Base-by-base conservation (phyloP, 2,329 filamentous ascomycete species). In the Ceratocystis cubensis region DNA sequence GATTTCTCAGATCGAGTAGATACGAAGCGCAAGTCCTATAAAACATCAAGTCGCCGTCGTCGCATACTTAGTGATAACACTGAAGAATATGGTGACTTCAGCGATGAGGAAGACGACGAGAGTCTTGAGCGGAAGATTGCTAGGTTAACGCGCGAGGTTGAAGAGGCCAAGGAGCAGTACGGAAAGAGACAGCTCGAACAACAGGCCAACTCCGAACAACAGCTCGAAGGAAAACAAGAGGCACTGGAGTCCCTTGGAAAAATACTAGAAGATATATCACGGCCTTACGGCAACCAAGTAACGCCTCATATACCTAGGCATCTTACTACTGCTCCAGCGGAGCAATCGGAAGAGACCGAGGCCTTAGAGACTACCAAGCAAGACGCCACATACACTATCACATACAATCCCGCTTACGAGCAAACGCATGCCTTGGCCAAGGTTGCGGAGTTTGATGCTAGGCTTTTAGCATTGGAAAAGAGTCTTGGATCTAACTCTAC, bases 1-100 rank as follows among this genome's bases (percentile, higher is more conserved):
- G 90, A 96, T 75, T 94, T 96, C 75, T 96, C 92, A 1, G 92
- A 96, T 75, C 87, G 92, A 65, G 86, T 97, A 46, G 86, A 85
- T 68, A 85, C 85, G 61, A 93, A 93, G 75, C 84, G 89, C 69
- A 90, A 88, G 75, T 90, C 90, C 28, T 96, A 96, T 78, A 86
- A 85, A 70, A 86, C 86, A 45, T 87, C 88, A 5, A 89, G 82
- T 61, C 83, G 88, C 63, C 82, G 85, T 67, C 82, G 86, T 69
- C 81, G 84, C 64, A 81, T 85, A 66, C 76, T 85, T 53, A 77
- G 84, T 66, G 82, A 87, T 70, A 85, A 84, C 5, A 84, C 82
- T 1, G 81, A 86, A 71, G 85, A 88, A 71, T 78, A 88, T 20
- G 89, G 86, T 1, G 88, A 93, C 70, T 77, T 89, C 17, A 92